These are phyloP conservation scores for Hypericum androsaemum DNA, from an alignment of 345 rosid genomes.

Conservation along the genomic window DNA sequence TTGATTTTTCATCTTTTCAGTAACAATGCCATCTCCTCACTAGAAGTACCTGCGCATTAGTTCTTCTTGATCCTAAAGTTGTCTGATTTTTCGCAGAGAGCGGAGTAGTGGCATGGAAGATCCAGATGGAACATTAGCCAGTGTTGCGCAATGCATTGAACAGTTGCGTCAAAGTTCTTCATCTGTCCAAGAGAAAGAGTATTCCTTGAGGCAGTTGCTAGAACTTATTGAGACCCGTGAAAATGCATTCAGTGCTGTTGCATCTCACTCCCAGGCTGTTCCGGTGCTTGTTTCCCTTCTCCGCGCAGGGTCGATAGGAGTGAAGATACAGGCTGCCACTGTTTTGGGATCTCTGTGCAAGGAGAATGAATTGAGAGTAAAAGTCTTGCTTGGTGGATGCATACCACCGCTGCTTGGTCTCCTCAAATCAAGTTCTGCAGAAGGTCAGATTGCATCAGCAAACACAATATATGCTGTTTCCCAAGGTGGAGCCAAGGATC, in stretches of 20 bases:
- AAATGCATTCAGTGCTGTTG: slow-evolving; percentile 97
- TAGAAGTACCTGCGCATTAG: slow-evolving; percentile 8
- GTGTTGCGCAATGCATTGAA: slow-evolving; percentile 98
- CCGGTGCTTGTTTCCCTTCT: slow-evolving; percentile 99
- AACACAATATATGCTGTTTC: slow-evolving; percentile 95
- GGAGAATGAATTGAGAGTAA: slow-evolving; percentile 96
- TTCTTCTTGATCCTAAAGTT: slow-evolving; percentile 15
- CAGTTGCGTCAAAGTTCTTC: slow-evolving; percentile 85
- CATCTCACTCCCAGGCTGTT: slow-evolving; percentile 99
- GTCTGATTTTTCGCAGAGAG: slow-evolving; percentile 49
- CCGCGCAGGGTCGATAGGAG: slow-evolving; percentile 86
- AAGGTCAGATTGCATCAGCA: slow-evolving; percentile 95
- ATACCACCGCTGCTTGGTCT: slow-evolving; percentile 99
- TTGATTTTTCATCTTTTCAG: too few species aligned
- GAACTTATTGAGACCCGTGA: slow-evolving; percentile 93
- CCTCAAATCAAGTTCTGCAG: slow-evolving; percentile 90
- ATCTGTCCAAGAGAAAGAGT: slow-evolving; percentile 84
- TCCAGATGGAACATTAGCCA: slow-evolving; percentile 98
- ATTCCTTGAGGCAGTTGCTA: slow-evolving; percentile 72
- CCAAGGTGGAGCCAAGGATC: slow-evolving; percentile 92
- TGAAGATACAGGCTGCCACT: slow-evolving; percentile 92
- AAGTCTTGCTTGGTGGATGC: slow-evolving; percentile 98
- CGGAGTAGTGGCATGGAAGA: slow-evolving; percentile 96
- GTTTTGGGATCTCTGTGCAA: slow-evolving; percentile 95
- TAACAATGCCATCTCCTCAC: too few species aligned